Evolutionary conservation across 2,329 filamentous ascomycete species (phyloP), one percentile per base, ranked within the genome.

Genomic region (Pseudogymnoascus destructans): DNA sequence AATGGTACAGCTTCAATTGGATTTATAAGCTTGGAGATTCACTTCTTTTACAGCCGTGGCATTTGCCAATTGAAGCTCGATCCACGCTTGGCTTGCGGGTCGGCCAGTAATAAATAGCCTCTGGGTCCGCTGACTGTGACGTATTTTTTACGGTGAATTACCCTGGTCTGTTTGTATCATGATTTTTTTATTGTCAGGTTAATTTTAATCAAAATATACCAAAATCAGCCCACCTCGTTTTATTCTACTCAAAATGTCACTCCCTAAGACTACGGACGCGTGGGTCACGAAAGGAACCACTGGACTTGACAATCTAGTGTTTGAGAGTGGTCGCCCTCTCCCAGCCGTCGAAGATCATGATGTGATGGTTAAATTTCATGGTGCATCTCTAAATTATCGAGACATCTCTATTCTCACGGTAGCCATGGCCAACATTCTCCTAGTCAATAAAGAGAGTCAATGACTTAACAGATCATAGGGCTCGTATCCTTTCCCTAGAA

Each of bases 211-310:
- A 8, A 52, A 46, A 32, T 42, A 15, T 27, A 32, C 9, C 6
- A 46, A 23, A 30, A 11, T 30, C 46, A 19, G 46, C 46, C 8
- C 6, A 19, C 15, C 13, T 30, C 42, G 2, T 52, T 15, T 52
- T 52, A 5, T 52, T 52, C 19, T 52, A 30, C 25, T 23, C 30
- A 27, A 56, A 56, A 56, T 56, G 54, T 56, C 30, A 7, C 54
- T 68, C 30, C 67, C 68, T 0, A 65, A 65, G 59, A 65, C 65
- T 1, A 63, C 61, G 13, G 65, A 66, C 56, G 59, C 63, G 2
- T 84, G 80, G 80, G 75, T 71, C 5, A 69, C 83, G 15, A 65
- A 73, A 58, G 76, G 75, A 62, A 71, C 70, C 62, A 71, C 69
- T 55, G 76, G 73, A 60, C 79, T 79, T 63, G 73, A 78, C 21